These are phyloP conservation scores for Fraxinus sp. DNA, from an alignment of 305 asterid species.

Conservation along the genomic window DNA sequence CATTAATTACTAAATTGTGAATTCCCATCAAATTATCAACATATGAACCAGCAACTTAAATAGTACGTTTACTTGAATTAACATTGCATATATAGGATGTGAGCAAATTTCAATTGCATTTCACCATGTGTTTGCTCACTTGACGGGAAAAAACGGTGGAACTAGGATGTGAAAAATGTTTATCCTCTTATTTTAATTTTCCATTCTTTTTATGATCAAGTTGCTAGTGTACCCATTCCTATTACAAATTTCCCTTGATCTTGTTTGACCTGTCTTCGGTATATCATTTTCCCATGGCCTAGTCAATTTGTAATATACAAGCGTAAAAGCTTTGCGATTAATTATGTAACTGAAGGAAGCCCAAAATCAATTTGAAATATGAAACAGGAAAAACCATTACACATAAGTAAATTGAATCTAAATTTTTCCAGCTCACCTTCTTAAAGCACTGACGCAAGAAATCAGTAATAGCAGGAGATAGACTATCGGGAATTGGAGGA, in stretches of 20 bases:
- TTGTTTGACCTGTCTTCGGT: neutral
- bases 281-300: neutral
- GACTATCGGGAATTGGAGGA: conserved; percentile 97
- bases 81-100: neutral
- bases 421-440: conserved; percentile 63
- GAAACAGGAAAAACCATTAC: neutral
- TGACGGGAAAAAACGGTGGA: neutral
- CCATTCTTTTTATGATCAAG: neutral
- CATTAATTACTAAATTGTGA: neutral
- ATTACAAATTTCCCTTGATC: neutral
- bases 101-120: neutral
- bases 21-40: neutral
- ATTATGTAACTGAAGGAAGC: neutral
- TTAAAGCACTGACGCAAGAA: conserved; percentile 94
- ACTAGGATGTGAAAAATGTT: neutral
- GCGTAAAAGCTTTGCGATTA: neutral
- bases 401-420: conserved; percentile 4
- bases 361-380: neutral
- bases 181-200: neutral
- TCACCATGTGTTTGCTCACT: neutral
- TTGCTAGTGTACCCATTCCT: neutral
- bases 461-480: conserved; percentile 91
- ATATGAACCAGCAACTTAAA: neutral
- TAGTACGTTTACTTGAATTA: neutral
- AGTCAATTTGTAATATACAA: neutral